Base-by-base conservation (phyloP, 2,329 filamentous ascomycete genomes). In the Fusarium sp. region DNA sequence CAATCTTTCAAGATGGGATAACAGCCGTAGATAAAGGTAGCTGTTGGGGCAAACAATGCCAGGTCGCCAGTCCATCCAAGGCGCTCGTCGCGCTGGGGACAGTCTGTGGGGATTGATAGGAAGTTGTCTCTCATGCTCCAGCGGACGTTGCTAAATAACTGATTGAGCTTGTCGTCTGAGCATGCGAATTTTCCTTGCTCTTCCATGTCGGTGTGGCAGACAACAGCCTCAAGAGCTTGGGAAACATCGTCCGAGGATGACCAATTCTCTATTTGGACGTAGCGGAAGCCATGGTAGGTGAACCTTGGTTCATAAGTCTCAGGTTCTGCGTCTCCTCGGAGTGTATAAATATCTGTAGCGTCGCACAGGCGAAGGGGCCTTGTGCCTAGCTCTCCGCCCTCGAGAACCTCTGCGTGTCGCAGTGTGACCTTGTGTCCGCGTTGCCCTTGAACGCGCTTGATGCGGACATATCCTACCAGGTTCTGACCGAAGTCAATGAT, bases 41-140 rank as follows among this genome's bases (percentile, higher is more conserved):
- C 82, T 0, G 85, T 84, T 0, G 84, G 83, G 5, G 1, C 79
- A 77, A 65, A 88, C 83, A 83, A 88, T 2, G 61, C 87, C 13
- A 82, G 76, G 67, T 87, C 83, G 18, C 87, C 83, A 1, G 83
- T 85, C 87, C 87, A 86, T 10, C 84, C 83, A 8, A 88, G 75
- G 0, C 86, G 80, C 75, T 88, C 86, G 56, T 88, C 85, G 3
- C 85, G 79, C 65, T 88, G 85, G 0, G 86, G 86, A 67, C 86
- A 88, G 69, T 90, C 88, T 0, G 87, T 89, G 0, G 87, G 87
- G 1, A 89, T 76, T 0, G 81, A 83, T 5, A 89, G 69, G 69
- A 90, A 89, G 68, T 90, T 90, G 1, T 86, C 86, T 29, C 82
- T 81, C 83, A 88, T 88, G 7, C 82, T 83, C 87, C 87, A 89